phyloP scores from a whole-genome alignment of 345 rosid species.

The Clarkia xantiana region DNA sequence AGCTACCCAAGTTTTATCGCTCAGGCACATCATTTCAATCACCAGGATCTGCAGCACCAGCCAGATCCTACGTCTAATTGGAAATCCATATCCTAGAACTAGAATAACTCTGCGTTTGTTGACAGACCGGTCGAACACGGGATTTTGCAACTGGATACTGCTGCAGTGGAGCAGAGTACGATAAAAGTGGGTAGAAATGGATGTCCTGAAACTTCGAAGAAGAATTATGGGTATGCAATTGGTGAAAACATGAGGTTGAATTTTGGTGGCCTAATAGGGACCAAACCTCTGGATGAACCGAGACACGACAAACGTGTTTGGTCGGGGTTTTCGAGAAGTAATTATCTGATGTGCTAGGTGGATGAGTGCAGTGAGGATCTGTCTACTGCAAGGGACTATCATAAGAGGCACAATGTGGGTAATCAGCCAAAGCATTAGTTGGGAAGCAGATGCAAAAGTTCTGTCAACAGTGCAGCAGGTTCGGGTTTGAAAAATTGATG shows the following conservation, averaged over 20 bases:
- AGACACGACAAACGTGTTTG: slow-evolving; percentile 64
- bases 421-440: slow-evolving; percentile 59
- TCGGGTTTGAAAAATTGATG: not conserved
- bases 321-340: slow-evolving; percentile 57
- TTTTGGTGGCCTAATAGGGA: slow-evolving; percentile 31
- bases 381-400: slow-evolving; percentile 72
- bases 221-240: slow-evolving; percentile 11
- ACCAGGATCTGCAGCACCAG: slow-evolving; percentile 10
- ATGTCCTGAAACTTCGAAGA: slow-evolving; percentile 10
- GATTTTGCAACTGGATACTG: slow-evolving; percentile 20
- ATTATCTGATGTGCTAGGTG: slow-evolving; percentile 74
- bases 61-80: slow-evolving; percentile 37
- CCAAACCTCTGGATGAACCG: slow-evolving; percentile 35
- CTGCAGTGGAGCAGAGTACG: slow-evolving; percentile 10
- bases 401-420: slow-evolving; percentile 83
- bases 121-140: slow-evolving; percentile 42
- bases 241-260: slow-evolving; percentile 55
- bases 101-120: slow-evolving; percentile 58
- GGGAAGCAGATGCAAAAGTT: slow-evolving; percentile 92
- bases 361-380: slow-evolving; percentile 70
- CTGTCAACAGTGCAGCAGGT: slow-evolving; percentile 99
- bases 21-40: slow-evolving; percentile 20
- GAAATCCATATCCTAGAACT: slow-evolving; percentile 62
- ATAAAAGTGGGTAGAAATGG: slow-evolving; percentile 8
- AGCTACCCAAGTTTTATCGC: no score